Evolutionary conservation across 2,329 filamentous ascomycete species (phyloP).

Genomic region (Plenodomus lindquistii): DNA sequence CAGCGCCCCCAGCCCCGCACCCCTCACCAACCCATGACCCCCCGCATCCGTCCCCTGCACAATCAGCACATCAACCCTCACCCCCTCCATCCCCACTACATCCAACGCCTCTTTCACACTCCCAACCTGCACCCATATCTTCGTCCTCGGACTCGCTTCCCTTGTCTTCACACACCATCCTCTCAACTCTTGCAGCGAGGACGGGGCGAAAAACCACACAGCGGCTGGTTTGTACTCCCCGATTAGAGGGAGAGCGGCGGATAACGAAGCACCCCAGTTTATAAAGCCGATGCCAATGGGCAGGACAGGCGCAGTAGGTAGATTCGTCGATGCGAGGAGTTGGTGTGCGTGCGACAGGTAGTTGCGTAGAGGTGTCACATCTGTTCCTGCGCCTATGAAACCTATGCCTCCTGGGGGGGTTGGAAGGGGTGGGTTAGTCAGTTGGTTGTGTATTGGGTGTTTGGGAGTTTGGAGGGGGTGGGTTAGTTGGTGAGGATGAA

Average conservation of each 20-base stretch:
- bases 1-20: conserved; percentile 59
- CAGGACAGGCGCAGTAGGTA: conserved; percentile 28
- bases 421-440: too few species aligned
- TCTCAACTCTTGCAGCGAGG: conserved; percentile 35
- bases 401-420: conserved; percentile 50
- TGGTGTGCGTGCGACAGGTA: conserved; percentile 31
- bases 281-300: conserved; percentile 67
- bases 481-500: too few species aligned
- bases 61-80: conserved; percentile 61
- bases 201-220: conserved; percentile 67
- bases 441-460: conserved; percentile 4
- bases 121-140: conserved; percentile 65
- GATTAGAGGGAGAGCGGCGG: conserved; percentile 56
- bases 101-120: conserved; percentile 60
- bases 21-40: conserved; percentile 62
- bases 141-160: conserved; percentile 42
- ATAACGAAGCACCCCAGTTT: conserved; percentile 54
- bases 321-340: conserved; percentile 22
- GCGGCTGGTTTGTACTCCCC: conserved; percentile 59
- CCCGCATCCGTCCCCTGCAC: conserved; percentile 68
- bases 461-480: neutral
- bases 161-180: conserved; percentile 39
- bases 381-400: conserved; percentile 52
- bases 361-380: conserved; percentile 39
- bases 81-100: conserved; percentile 49